A percentile compares a stretch with the other conserved stretches of the same genome.
These are phyloP conservation scores for Domatiomyces globalis DNA, from an alignment of 2,329 filamentous ascomycete species.

Conservation along the genomic window DNA sequence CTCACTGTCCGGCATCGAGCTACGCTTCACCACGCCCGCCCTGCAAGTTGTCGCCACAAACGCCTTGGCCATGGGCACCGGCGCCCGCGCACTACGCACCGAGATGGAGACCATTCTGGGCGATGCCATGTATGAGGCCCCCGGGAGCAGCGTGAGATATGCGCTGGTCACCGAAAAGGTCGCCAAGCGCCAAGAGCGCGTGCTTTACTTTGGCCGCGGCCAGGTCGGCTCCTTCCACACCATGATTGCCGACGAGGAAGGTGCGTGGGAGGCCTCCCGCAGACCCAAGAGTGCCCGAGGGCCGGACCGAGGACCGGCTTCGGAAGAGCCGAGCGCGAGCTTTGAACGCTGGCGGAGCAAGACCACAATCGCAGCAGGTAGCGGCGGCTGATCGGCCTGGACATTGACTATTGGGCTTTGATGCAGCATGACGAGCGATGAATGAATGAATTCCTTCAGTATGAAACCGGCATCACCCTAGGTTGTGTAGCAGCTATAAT, in stretches of 20 bases:
- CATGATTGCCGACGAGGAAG: constrained; percentile 37
- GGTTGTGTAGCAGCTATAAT: too few species aligned
- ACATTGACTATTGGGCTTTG: background rate
- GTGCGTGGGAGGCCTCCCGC: constrained; percentile 30
- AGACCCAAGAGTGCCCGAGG: constrained; percentile 23
- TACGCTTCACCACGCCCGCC: constrained; percentile 70
- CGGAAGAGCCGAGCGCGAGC: constrained; percentile 18
- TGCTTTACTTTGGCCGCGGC: constrained; percentile 38
- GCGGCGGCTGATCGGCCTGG: constrained; percentile 11
- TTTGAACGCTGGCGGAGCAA: constrained; percentile 34
- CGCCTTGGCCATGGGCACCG: constrained; percentile 55
- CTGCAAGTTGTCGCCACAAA: constrained; percentile 69
- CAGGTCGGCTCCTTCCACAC: constrained; percentile 38
- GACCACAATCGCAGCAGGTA: constrained; percentile 21
- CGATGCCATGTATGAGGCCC: constrained; percentile 70
- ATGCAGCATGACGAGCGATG: too few species aligned
- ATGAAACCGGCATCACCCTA: too few species aligned
- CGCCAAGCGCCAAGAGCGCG: constrained; percentile 46
- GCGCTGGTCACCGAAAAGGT: constrained; percentile 60
- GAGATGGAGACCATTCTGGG: constrained; percentile 66
- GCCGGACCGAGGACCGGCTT: constrained; percentile 9
- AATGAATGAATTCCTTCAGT: too few species aligned
- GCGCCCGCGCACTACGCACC: constrained; percentile 63
- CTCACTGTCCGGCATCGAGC: constrained; percentile 57
- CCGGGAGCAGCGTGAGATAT: constrained; percentile 50